phyloP scores from a whole-genome alignment of 495 filamentous ascomycete species.

The Hamigera avellanea region DNA sequence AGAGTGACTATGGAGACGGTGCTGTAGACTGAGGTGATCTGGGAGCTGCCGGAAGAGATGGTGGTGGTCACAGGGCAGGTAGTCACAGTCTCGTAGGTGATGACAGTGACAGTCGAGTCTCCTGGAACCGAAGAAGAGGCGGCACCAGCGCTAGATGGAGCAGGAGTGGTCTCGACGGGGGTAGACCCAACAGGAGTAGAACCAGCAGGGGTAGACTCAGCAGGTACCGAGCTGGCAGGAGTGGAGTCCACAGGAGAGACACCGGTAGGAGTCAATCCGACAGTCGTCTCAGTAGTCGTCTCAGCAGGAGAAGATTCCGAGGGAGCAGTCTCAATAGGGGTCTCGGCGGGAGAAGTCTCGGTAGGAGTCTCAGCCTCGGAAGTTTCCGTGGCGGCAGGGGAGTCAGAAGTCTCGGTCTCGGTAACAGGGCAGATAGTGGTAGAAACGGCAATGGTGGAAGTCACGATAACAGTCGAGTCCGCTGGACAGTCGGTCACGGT shows the following conservation, averaged over 20 bases:
- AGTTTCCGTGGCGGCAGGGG: slow-evolving; percentile 3
- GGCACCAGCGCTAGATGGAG: neutral
- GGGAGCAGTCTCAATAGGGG: slow-evolving; percentile 17
- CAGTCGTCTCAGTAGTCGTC: neutral
- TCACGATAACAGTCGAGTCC: slow-evolving; percentile 37
- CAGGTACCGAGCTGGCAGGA: slow-evolving; percentile 22
- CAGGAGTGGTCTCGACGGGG: slow-evolving; percentile 3
- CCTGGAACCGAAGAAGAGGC: slow-evolving; percentile 4
- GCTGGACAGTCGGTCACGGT: slow-evolving; percentile 50
- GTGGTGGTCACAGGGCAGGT: slow-evolving; percentile 31
- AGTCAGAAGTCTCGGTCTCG: slow-evolving; percentile 14
- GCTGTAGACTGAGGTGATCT: slow-evolving; percentile 21
- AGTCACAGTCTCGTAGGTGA: slow-evolving; percentile 28
- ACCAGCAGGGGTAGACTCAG: slow-evolving; percentile 16
- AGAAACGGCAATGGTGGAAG: slow-evolving; percentile 43
- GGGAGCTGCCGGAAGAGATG: slow-evolving; percentile 20
- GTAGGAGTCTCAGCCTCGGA: slow-evolving; percentile 6
- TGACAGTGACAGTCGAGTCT: slow-evolving; percentile 12
- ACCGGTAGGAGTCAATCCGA: neutral
- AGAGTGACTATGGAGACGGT: slow-evolving; percentile 28
- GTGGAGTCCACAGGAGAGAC: neutral
- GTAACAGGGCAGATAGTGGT: slow-evolving; percentile 50
- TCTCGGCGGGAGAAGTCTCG: slow-evolving; percentile 16
- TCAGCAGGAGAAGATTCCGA: neutral
- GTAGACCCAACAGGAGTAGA: slow-evolving; percentile 5